Evolutionary conservation across 805 yeast genomes (phyloP).

Genomic region (Cyberlindnera xylosilytica): DNA sequence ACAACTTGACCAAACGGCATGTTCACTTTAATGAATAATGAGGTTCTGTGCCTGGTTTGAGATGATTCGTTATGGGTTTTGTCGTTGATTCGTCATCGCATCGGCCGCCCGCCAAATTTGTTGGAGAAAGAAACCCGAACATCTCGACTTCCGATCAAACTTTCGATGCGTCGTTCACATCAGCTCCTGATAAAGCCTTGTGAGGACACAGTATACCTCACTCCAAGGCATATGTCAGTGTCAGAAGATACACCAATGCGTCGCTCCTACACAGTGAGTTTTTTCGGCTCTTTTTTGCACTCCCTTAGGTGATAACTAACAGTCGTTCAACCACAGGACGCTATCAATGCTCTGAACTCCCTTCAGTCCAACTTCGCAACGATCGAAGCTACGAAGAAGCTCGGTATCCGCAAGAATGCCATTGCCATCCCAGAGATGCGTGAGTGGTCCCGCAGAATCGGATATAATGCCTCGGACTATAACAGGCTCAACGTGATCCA

Average conservation of each 20-base stretch:
- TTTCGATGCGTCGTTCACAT: too few species aligned
- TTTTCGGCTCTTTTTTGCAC: background rate
- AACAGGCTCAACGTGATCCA: constrained; percentile 78
- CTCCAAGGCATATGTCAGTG: background rate
- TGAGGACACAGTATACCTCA: too few species aligned
- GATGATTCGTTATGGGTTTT: too few species aligned
- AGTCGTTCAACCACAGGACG: constrained; percentile 58
- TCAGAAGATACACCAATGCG: constrained; percentile 11
- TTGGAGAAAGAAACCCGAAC: too few species aligned
- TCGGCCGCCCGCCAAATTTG: too few species aligned
- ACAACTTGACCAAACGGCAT: constrained; percentile 77
- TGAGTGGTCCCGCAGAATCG: constrained; percentile 73
- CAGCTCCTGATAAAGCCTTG: too few species aligned
- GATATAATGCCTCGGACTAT: constrained; percentile 63
- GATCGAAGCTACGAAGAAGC: constrained; percentile 73
- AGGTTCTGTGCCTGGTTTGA: background rate
- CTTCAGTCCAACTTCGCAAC: constrained; percentile 90
- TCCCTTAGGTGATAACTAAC: constrained; percentile 3
- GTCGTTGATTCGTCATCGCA: too few species aligned
- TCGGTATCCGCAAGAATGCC: constrained; percentile 60
- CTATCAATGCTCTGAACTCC: constrained; percentile 78
- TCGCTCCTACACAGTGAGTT: constrained; percentile 18
- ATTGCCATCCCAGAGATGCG: constrained; percentile 81
- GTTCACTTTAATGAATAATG: background rate
- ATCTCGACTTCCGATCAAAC: too few species aligned